Percentiles rank a stretch among this genome's conserved stretches.
phyloP scores from a whole-genome alignment of 1,139 yeast genomes.

The Magnusiomyces tetraspermus region DNA sequence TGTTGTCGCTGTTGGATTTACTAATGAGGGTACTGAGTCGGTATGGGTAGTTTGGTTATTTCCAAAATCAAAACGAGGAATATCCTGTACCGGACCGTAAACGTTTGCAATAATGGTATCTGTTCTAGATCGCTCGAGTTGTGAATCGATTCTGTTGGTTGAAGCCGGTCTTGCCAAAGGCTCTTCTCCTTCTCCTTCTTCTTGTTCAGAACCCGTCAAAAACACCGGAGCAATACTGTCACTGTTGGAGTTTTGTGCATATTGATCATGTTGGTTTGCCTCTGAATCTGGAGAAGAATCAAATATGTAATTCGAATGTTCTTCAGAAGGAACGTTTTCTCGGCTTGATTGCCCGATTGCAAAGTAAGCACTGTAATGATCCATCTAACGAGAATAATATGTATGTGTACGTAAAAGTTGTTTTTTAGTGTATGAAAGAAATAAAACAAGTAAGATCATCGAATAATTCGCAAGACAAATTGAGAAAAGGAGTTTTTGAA shows the following conservation, averaged over 20 bases:
- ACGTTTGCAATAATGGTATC: too few relatives aligned
- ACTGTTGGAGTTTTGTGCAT: too few relatives aligned
- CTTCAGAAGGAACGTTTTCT: background rate
- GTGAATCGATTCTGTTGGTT: too few relatives aligned
- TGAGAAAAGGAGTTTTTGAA: background rate
- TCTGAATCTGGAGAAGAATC: background rate
- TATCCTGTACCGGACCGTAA: too few relatives aligned
- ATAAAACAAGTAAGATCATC: background rate
- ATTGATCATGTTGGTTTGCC: background rate
- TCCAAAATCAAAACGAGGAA: too few relatives aligned
- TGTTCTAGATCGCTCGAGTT: too few relatives aligned
- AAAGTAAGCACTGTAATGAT: background rate
- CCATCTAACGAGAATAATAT: background rate
- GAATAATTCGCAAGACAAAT: background rate
- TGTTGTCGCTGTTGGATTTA: too few relatives aligned
- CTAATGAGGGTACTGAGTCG: too few relatives aligned
- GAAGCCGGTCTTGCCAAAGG: too few relatives aligned
- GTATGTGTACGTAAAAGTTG: background rate
- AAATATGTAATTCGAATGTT: background rate
- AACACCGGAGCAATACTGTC: background rate
- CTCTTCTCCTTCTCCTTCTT: background rate
- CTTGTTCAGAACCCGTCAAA: background rate
- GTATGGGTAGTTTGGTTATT: too few relatives aligned
- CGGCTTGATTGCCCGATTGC: background rate
- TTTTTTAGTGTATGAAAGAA: background rate